Evolutionary conservation across 2,329 filamentous ascomycete species (phyloP).

Genomic region (Trichothecium sympodiale): DNA sequence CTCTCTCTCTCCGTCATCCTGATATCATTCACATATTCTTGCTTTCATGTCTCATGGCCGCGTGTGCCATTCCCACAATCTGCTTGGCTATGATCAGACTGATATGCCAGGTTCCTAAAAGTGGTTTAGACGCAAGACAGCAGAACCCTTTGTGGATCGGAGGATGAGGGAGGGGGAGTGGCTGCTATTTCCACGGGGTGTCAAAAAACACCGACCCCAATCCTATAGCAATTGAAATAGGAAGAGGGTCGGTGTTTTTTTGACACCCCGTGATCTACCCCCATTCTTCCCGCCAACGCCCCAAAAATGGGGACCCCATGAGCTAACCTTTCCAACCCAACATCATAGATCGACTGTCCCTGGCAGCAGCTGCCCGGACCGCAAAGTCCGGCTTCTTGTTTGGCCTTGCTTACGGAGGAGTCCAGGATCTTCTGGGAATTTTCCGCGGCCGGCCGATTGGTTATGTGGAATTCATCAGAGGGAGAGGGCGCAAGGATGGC

Average conservation of each 20-base stretch:
- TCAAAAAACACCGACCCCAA: too few relatives aligned
- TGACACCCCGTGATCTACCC: too few relatives aligned
- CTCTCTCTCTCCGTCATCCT: background rate
- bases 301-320: background rate
- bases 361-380: conserved; percentile 65
- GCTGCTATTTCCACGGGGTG: too few relatives aligned
- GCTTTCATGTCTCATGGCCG: too few relatives aligned
- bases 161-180: background rate
- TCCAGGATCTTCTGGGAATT: conserved; percentile 65
- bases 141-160: background rate
- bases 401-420: conserved; percentile 67
- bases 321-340: background rate
- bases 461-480: conserved; percentile 59
- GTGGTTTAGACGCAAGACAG: background rate
- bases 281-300: background rate
- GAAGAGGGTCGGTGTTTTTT: too few relatives aligned
- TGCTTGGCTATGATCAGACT: too few relatives aligned
- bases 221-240: too few relatives aligned
- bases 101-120: too few relatives aligned
- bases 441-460: conserved; percentile 60
- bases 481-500: conserved; percentile 17
- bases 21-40: background rate
- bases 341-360: conserved; percentile 64
- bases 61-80: too few relatives aligned
- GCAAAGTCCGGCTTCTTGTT: conserved; percentile 70